Conservation (phyloP, 148 eudicot species). For the Bassia scoparia region DNA sequence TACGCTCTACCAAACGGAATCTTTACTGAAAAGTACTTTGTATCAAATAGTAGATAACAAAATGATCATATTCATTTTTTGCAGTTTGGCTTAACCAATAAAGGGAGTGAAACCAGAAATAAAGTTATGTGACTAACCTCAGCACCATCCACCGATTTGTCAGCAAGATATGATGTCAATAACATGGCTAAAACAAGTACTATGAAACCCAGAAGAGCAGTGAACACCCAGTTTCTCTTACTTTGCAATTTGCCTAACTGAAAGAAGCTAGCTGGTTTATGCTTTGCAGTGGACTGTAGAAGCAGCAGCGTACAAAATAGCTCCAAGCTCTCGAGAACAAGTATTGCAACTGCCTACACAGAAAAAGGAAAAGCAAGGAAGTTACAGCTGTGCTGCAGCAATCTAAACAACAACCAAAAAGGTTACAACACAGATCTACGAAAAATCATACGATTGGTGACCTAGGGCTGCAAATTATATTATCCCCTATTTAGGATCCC, state of each 20-base stretch:
- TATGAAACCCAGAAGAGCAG: conserved; percentile 57
- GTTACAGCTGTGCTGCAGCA: not conserved
- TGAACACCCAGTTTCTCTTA: conserved; percentile 62
- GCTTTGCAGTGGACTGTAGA: conserved; percentile 44
- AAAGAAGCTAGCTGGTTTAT: conserved; percentile 39
- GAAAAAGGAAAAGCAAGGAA: conserved; percentile 8
- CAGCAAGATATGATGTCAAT: conserved; percentile 54
- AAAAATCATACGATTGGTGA: not conserved
- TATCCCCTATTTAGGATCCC: too few relatives aligned
- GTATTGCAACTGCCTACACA: conserved; percentile 53
- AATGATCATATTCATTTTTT: too few relatives aligned
- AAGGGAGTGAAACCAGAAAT: not conserved
- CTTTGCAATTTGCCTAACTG: conserved; percentile 31
- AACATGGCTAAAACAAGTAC: conserved; percentile 50
- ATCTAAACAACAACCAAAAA: not conserved
- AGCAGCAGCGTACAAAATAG: conserved; percentile 47
- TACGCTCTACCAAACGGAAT: too few relatives aligned
- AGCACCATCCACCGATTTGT: conserved; percentile 42
- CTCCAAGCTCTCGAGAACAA: conserved; percentile 60
- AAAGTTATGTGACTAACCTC: conserved; percentile 45
- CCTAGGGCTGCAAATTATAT: too few relatives aligned
- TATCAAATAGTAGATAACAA: not conserved
- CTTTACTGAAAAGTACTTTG: too few relatives aligned
- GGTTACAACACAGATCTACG: not conserved
- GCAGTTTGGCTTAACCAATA: not conserved